Conservation (phyloP, 2,329 filamentous ascomycete species). For the Penicillium occitanis region DNA sequence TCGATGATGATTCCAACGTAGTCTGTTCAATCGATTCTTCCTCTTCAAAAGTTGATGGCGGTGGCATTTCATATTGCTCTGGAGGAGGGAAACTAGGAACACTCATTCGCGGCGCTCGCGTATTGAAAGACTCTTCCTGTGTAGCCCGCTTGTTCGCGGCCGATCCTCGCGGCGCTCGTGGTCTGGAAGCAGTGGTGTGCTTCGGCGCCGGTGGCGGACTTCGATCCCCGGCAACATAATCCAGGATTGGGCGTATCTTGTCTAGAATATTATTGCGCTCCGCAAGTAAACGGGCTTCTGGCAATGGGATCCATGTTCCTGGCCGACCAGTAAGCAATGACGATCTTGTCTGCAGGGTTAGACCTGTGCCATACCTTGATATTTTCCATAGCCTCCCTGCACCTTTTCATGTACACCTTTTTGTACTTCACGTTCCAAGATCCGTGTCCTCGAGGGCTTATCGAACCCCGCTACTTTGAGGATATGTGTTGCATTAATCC, state of each 20-base stretch:
- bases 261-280: conserved; percentile 84
- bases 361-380: conserved; percentile 68
- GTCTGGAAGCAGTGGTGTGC: conserved; percentile 75
- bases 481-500: conserved; percentile 99
- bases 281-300: conserved; percentile 76
- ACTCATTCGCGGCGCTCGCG: conserved; percentile 36
- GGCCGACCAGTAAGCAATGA: conserved; percentile 10
- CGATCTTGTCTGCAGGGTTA: neutral
- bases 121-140: conserved; percentile 33
- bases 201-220: conserved; percentile 93
- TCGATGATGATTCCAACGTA: conserved; percentile 79
- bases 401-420: conserved; percentile 97
- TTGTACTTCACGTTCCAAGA: conserved; percentile 93
- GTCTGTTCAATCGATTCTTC: conserved; percentile 81
- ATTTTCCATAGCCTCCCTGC: conserved; percentile 97
- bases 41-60: conserved; percentile 60
- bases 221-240: conserved; percentile 78
- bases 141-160: conserved; percentile 57
- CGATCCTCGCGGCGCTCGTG: conserved; percentile 68
- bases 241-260: conserved; percentile 81
- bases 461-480: conserved; percentile 96
- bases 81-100: conserved; percentile 49
- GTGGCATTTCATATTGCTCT: conserved; percentile 67
- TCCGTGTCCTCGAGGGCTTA: conserved; percentile 91
- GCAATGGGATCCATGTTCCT: conserved; percentile 95